These are phyloP conservation scores for Phytophthora megakarya DNA, from an alignment of 352 stramenopile genomes.

Conservation along the genomic window DNA sequence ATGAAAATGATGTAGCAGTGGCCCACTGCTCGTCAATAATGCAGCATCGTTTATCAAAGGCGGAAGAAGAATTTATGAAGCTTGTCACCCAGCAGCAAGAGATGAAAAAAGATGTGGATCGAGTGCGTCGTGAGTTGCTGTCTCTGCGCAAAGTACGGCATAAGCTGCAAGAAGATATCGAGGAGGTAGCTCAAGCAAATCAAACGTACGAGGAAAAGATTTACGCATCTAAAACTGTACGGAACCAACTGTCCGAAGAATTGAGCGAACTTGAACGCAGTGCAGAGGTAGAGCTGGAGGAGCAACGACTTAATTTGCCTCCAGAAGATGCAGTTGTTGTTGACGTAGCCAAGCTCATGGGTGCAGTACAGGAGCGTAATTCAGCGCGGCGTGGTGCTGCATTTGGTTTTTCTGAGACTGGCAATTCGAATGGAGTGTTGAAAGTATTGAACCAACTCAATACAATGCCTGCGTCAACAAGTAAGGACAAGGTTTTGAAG, in stretches of 20 bases:
- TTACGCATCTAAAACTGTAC: conserved; percentile 45
- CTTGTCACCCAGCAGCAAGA: conserved; percentile 66
- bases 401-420: conserved; percentile 2
- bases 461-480: background rate
- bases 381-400: conserved; percentile 14
- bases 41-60: conserved; percentile 74
- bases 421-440: background rate
- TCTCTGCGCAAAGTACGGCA: conserved; percentile 60
- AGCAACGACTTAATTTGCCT: conserved; percentile 61
- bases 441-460: background rate
- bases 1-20: conserved; percentile 77
- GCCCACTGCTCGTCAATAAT: conserved; percentile 77
- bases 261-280: conserved; percentile 62
- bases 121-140: conserved; percentile 58
- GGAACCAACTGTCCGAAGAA: conserved; percentile 58
- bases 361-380: conserved; percentile 50
- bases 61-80: conserved; percentile 83
- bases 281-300: conserved; percentile 55
- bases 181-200: conserved; percentile 50
- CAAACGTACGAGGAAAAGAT: conserved; percentile 51
- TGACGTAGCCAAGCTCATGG: conserved; percentile 66
- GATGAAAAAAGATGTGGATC: conserved; percentile 66
- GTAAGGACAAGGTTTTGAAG: background rate
- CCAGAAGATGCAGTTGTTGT: conserved; percentile 69
- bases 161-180: conserved; percentile 68